Evolutionary conservation across 257 asterid genomes (phyloP).

Genomic region (Capsicum baccatum): DNA sequence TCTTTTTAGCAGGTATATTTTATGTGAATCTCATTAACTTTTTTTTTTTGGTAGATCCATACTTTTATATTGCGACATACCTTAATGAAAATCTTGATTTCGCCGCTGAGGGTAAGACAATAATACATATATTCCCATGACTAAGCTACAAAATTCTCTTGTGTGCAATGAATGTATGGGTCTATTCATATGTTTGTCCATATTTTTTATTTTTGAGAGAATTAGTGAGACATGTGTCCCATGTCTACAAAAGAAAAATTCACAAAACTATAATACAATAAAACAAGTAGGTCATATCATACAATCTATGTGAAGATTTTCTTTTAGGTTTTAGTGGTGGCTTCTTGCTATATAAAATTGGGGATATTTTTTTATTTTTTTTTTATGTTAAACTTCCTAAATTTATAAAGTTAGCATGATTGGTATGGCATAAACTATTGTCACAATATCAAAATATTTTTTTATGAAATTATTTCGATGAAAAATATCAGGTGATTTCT

Average conservation of each 20-base stretch:
- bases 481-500: not conserved
- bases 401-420: not conserved
- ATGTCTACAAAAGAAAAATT: not conserved
- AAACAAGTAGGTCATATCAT: slow-evolving; percentile 18
- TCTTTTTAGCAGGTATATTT: too few species aligned
- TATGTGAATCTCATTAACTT: too few species aligned
- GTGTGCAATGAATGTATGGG: slow-evolving; percentile 10
- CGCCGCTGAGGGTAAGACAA: not conserved
- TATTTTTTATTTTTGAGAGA: not conserved
- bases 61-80: not conserved
- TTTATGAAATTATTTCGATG: not conserved
- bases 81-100: not conserved
- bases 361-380: not conserved
- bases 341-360: too few species aligned
- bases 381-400: not conserved
- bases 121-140: not conserved
- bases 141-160: not conserved
- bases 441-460: not conserved
- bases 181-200: not conserved
- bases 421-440: not conserved
- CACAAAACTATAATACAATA: not conserved
- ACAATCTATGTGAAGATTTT: slow-evolving; percentile 17
- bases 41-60: too few species aligned
- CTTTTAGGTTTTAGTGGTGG: slow-evolving; percentile 24
- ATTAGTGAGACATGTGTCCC: slow-evolving; percentile 18